These are phyloP conservation scores for Cinnamomum chago DNA, from an alignment of 164 flowering plant genomes.

Conservation along the genomic window DNA sequence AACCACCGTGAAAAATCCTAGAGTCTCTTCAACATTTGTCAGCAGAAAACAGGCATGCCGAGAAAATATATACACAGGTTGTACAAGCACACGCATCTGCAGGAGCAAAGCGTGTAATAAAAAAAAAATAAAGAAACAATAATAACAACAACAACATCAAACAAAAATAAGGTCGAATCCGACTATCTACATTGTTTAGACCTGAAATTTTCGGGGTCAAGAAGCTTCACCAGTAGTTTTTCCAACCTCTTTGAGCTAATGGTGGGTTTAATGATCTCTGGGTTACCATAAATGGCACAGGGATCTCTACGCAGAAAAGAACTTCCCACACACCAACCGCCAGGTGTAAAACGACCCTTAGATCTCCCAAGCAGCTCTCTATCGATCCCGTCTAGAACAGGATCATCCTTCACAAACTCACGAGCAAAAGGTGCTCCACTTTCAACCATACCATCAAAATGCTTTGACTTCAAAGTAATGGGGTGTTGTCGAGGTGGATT, in stretches of 20 bases:
- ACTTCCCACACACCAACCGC: conserved; percentile 71
- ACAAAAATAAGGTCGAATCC: neutral
- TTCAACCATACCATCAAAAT: conserved; percentile 54
- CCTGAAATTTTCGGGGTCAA: conserved; percentile 61
- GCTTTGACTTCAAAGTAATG: conserved; percentile 28
- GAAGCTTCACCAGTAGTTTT: conserved; percentile 48
- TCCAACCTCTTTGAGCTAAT: conserved; percentile 56
- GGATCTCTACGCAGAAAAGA: conserved; percentile 37
- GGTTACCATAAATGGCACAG: conserved; percentile 43
- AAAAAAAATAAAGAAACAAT: too few relatives aligned
- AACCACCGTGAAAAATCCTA: too few relatives aligned
- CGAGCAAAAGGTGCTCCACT: conserved; percentile 81
- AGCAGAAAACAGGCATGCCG: too few relatives aligned
- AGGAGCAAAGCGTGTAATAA: too few relatives aligned
- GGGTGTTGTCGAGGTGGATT: conserved; percentile 57
- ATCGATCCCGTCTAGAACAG: conserved; percentile 62
- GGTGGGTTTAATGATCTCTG: conserved; percentile 52
- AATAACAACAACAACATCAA: neutral
- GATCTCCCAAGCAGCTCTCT: conserved; percentile 40
- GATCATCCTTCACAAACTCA: conserved; percentile 41
- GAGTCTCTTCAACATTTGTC: too few relatives aligned
- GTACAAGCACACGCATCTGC: too few relatives aligned
- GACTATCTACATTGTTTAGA: conserved; percentile 62
- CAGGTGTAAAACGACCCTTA: conserved; percentile 41
- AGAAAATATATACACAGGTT: too few relatives aligned